phyloP scores from a whole-genome alignment of 2,329 filamentous ascomycete species.

The Fusarium pilosicola region DNA sequence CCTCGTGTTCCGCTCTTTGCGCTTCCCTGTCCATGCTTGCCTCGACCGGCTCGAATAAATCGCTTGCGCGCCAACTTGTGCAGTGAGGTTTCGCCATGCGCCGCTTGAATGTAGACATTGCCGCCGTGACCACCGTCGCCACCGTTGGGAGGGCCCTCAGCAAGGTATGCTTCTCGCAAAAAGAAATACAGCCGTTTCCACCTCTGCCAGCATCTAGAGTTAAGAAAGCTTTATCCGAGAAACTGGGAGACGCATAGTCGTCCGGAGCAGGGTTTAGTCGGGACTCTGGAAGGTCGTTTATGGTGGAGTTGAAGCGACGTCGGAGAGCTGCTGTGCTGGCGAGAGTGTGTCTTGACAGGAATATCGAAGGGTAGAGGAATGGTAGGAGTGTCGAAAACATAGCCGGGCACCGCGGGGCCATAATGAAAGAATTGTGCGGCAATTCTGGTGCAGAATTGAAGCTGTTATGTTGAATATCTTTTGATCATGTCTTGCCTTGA shows the following conservation, averaged over 20 bases:
- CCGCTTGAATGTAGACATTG: constrained; percentile 92
- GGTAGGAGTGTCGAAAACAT: constrained; percentile 41
- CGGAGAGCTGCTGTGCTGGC: constrained; percentile 15
- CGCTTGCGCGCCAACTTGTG: constrained; percentile 88
- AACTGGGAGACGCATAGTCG: constrained; percentile 84
- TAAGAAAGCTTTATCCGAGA: constrained; percentile 86
- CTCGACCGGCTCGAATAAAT: constrained; percentile 77
- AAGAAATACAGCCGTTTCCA: constrained; percentile 93
- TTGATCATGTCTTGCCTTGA: constrained; percentile 7
- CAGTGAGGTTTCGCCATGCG: constrained; percentile 88
- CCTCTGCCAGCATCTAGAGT: constrained; percentile 82
- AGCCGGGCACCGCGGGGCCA: constrained; percentile 44
- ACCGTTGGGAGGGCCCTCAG: constrained; percentile 90
- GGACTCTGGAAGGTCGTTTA: constrained; percentile 56
- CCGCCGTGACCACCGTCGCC: constrained; percentile 94
- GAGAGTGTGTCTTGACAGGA: constrained; percentile 37
- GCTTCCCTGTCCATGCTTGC: constrained; percentile 82
- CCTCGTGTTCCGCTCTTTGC: constrained; percentile 80
- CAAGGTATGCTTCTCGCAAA: constrained; percentile 87
- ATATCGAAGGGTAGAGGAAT: constrained; percentile 63
- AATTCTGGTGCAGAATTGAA: background rate
- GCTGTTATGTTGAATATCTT: constrained; percentile 8
- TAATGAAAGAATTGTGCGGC: constrained; percentile 22
- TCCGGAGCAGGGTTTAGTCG: constrained; percentile 84
- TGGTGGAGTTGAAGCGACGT: constrained; percentile 43